Evolutionary conservation across 495 filamentous ascomycete species (phyloP).

Genomic region (Podospora sp.): DNA sequence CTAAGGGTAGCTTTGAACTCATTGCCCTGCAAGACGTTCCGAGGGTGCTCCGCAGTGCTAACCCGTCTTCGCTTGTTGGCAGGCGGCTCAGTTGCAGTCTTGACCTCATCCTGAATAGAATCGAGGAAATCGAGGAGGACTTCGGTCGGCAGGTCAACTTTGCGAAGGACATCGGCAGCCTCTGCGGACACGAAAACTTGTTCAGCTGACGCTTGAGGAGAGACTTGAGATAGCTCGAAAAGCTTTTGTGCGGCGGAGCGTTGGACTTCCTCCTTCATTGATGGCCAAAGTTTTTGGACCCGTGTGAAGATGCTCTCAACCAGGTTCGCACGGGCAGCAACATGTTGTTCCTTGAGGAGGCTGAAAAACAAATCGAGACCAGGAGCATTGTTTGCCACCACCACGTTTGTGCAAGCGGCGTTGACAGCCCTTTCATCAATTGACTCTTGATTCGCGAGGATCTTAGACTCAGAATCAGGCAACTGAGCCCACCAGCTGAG

Average conservation of each 20-base stretch:
- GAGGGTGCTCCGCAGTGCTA: constrained; percentile 62
- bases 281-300: constrained; percentile 69
- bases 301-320: constrained; percentile 63
- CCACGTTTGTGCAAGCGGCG: constrained; percentile 57
- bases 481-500: constrained; percentile 66
- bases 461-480: constrained; percentile 39
- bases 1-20: constrained; percentile 65
- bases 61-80: constrained; percentile 76
- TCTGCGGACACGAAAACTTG: constrained; percentile 43
- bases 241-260: constrained; percentile 61
- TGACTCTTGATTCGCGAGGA: constrained; percentile 53
- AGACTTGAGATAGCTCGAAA: constrained; percentile 46
- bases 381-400: constrained; percentile 67
- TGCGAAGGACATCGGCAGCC: constrained; percentile 68
- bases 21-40: constrained; percentile 40
- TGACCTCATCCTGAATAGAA: constrained; percentile 65
- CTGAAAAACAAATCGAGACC: constrained; percentile 63
- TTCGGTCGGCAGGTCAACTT: constrained; percentile 66
- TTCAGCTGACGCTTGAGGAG: constrained; percentile 26
- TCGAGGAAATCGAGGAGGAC: constrained; percentile 70
- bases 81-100: constrained; percentile 62
- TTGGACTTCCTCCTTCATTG: constrained; percentile 65
- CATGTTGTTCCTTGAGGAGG: constrained; percentile 53
- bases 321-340: constrained; percentile 51
- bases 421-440: constrained; percentile 64